Base-by-base conservation (phyloP, 73 alveolate species). In the Stentor roeselii region DNA sequence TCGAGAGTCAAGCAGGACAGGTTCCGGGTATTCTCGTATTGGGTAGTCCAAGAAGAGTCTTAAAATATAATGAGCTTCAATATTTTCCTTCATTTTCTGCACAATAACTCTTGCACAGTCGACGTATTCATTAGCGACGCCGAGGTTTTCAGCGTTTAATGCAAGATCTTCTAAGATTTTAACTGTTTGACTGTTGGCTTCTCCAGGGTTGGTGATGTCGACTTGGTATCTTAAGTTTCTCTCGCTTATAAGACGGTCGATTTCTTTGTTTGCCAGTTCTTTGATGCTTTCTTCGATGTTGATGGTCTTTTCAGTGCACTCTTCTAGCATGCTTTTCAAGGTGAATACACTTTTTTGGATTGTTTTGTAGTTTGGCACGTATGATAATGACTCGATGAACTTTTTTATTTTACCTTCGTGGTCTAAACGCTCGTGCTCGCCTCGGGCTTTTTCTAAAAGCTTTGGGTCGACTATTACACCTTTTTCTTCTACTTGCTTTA, bases 1-100 rank as follows among this genome's bases (percentile, higher is more conserved):
- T 75, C 84, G 83, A 0, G 95, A 95, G 75, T 93, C 97, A 15
- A 90, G 91, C 36, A 80, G 93, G 78, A 87, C 96, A 3, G 91
- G 93, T 78, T 84, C 98, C 27, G 98, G 98, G 86, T 93, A 93
- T 82, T 92, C 98, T 80, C 98, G 78, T 36, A 85, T 86, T 0
- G 98, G 98, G 86, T 93, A 93, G 60, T 92, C 97, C 61, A 78
- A 75, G 41, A 93, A 90, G 90, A 91, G 88, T 35, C 84, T 84
- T 39, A 93, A 86, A 32, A 92, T 93, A 59, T 93, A 94, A 50
- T 93, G 85, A 0, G 98, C 97, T 74, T 90, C 86, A 84, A 93
- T 87, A 86, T 92, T 93, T 32, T 94, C 88, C 30, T 76, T 89
- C 92, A 89, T 92, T 87, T 93, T 86, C 39, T 83, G 89, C 30